Base-by-base conservation (phyloP, 768 basidiomycete genomes). In the Mycena filopes region DNA sequence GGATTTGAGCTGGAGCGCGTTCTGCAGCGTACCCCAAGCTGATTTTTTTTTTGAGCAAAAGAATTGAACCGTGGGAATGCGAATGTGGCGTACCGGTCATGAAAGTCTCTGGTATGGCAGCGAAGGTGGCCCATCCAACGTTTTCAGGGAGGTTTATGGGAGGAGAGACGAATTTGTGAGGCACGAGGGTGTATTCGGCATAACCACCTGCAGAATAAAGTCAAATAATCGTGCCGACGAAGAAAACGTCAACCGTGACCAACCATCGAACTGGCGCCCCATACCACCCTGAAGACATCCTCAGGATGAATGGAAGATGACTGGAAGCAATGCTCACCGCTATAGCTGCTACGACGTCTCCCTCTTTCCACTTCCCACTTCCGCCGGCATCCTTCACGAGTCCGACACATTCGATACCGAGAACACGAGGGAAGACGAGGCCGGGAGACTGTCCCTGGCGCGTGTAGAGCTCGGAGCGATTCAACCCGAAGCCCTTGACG, bases 351-450 rank as follows among this genome's bases (percentile, higher is more conserved):
- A 72, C 73, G 20, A 66, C 57, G 42, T 74, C 73, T 1, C 73
- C 73, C 41, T 71, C 59, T 33, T 68, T 69, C 73, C 73, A 74
- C 12, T 36, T 28, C 11, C 65, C 73, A n/a, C 72, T n/a, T n/a
- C n/a, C 73, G 11, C 73, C 70, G 12, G 73, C 69, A 38, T 74
- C 70, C 33, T 72, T 55, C n/a, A 74, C 72, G n/a, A 66, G 46
- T n/a, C 73, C 73, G n/a, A 74, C 72, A 53, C 71, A 71, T 36
- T 73, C 72, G 51, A 73, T 74, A 8, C 72, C 72, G 16, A 73
- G 65, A 15, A 73, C 42, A 15, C 72, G 50, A 1, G 73, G 73
- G 31, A 74, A 73, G 15, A 58, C 48, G 6, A 73, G 61, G n/a
- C 72, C 73, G 21, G 72, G 70, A 1, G 70, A 73, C 29, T 64